Conservation (phyloP, 1,284 basidiomycete species). For the Cryptococcus amylolentus region DNA sequence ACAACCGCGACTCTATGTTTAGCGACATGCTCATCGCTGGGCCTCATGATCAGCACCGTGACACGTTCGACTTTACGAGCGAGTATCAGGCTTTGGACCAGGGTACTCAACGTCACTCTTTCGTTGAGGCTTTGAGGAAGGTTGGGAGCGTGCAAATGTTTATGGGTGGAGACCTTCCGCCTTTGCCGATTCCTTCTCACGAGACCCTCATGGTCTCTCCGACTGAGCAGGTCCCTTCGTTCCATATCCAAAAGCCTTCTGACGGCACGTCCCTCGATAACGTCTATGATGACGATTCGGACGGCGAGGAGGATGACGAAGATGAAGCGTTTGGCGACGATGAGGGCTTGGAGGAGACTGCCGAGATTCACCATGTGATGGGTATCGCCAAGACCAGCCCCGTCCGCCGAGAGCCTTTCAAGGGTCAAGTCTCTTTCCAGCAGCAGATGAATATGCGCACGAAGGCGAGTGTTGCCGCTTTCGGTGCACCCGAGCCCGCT, state of each 20-base stretch:
- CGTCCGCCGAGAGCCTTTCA: conserved; percentile 28
- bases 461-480: conserved; percentile 9
- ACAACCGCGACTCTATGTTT: conserved; percentile 10
- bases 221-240: conserved; percentile 6
- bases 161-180: conserved; percentile 6
- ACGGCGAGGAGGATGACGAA: conserved; percentile 13
- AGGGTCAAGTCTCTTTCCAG: conserved; percentile 39
- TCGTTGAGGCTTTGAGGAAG: conserved; percentile 58
- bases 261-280: conserved; percentile 5
- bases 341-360: conserved; percentile 10
- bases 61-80: conserved; percentile 80
- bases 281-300: conserved; percentile 5
- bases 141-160: conserved; percentile 19
- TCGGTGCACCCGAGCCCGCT: conserved; percentile 13
- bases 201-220: background rate
- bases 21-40: conserved; percentile 9
- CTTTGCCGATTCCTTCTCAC: background rate
- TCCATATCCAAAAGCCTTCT: conserved; percentile 15
- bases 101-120: conserved; percentile 65
- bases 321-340: conserved; percentile 12
- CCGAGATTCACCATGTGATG: conserved; percentile 12
- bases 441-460: conserved; percentile 19
- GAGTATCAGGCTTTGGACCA: conserved; percentile 69
- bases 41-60: conserved; percentile 49
- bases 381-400: conserved; percentile 19